phyloP scores from a whole-genome alignment of 129 eudicot genomes.

The Tanacetum coccineum region DNA sequence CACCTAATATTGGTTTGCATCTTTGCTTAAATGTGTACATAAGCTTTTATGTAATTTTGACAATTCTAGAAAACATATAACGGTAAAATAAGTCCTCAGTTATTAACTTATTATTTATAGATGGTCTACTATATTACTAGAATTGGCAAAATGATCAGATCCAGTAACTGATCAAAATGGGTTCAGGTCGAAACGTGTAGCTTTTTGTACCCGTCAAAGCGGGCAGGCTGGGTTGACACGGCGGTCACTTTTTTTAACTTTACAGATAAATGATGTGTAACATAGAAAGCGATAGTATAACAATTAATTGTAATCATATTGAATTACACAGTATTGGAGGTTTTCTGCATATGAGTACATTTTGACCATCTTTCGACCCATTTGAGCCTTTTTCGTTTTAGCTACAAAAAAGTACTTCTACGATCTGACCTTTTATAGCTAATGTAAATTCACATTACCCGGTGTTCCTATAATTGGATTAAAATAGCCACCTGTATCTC shows the following conservation, averaged over 20 bases:
- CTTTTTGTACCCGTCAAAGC: no score
- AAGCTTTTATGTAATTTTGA: background rate
- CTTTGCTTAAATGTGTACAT: background rate
- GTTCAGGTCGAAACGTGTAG: background rate
- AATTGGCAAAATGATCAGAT: background rate
- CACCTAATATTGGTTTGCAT: background rate
- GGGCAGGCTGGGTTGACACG: background rate
- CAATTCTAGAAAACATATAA: background rate
- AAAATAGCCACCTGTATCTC: background rate
- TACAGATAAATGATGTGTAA: background rate
- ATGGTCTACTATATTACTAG: background rate
- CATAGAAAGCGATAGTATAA: background rate
- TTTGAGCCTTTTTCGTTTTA: background rate
- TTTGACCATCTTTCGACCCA: background rate
- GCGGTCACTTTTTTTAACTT: background rate
- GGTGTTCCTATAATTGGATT: background rate
- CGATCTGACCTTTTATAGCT: background rate
- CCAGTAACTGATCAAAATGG: background rate
- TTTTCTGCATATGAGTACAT: no score
- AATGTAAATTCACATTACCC: background rate
- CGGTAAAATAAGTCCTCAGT: background rate
- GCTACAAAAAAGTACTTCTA: background rate
- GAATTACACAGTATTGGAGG: background rate
- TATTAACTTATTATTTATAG: no score
- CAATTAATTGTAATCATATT: background rate